Conservation (phyloP, 805 yeast genomes). For the Nakazawaea laoshanensis region DNA sequence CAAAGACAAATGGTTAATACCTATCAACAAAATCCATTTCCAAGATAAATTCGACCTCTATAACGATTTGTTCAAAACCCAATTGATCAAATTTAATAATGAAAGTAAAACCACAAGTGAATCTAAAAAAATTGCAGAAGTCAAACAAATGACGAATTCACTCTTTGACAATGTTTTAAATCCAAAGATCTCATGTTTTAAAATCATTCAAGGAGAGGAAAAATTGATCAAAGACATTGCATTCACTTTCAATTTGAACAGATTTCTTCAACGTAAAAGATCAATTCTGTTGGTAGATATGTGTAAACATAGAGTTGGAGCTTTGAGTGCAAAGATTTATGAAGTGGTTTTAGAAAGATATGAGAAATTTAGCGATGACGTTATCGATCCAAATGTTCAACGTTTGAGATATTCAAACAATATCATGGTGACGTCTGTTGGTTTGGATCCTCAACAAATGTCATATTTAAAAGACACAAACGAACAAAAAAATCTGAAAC, state of each 20-base stretch:
- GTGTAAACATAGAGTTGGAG: constrained; percentile 63
- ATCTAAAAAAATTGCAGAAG: constrained; percentile 47
- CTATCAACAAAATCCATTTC: constrained; percentile 28
- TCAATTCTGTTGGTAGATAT: constrained; percentile 53
- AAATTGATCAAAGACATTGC: constrained; percentile 42
- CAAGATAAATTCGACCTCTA: constrained; percentile 23
- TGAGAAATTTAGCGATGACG: constrained; percentile 46
- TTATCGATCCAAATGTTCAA: constrained; percentile 13
- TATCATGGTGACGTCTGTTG: constrained; percentile 22
- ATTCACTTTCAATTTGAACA: constrained; percentile 51
- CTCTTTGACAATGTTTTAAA: constrained; percentile 26
- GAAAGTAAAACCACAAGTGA: constrained; percentile 33
- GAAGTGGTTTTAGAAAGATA: constrained; percentile 43
- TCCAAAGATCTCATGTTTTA: constrained; percentile 3
- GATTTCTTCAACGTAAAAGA: constrained; percentile 63
- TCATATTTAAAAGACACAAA: constrained; percentile 16
- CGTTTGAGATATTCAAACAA: constrained; percentile 20
- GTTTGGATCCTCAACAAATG: constrained; percentile 20
- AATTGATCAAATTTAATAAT: constrained; percentile 23
- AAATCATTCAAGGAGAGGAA: constrained; percentile 16
- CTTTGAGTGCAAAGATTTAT: constrained; percentile 57
- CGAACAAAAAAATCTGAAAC: constrained; percentile 26
- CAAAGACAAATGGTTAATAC: constrained; percentile 41
- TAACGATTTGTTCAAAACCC: constrained; percentile 28
- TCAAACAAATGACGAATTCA: constrained; percentile 45